Percentiles rank a stretch among this genome's conserved stretches.
phyloP scores from a whole-genome alignment of 116 monocot species.

The Iris pallida region DNA sequence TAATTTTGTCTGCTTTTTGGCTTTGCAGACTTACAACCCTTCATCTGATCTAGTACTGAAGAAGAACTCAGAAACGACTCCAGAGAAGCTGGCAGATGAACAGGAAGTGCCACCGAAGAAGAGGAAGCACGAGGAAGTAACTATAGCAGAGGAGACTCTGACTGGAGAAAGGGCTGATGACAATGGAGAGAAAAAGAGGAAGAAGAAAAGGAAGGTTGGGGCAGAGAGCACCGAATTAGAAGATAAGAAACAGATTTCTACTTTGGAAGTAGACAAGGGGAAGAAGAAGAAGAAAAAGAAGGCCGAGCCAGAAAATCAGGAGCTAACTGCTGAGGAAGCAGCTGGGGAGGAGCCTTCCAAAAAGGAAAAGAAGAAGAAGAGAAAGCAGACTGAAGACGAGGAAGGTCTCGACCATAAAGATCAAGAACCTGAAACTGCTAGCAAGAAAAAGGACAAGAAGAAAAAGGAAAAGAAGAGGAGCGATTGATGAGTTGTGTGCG shows the following conservation, averaged over 20 bases:
- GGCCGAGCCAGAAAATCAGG: background rate
- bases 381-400: background rate
- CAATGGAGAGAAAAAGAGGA: constrained; percentile 13
- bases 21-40: constrained; percentile 77
- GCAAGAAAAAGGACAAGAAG: constrained; percentile 8
- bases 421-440: background rate
- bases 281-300: constrained; percentile 24
- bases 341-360: background rate
- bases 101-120: constrained; percentile 15
- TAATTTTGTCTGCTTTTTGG: background rate
- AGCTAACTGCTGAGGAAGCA: background rate
- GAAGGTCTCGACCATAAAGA: background rate
- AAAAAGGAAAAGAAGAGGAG: constrained; percentile 10
- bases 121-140: constrained; percentile 40
- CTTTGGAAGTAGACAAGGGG: constrained; percentile 9
- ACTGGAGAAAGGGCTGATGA: background rate
- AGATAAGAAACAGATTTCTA: background rate
- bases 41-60: constrained; percentile 68
- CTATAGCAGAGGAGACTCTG: constrained; percentile 3
- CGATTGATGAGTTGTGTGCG: background rate
- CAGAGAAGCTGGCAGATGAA: constrained; percentile 2
- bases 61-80: constrained; percentile 7
- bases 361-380: constrained; percentile 14
- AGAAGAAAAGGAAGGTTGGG: constrained; percentile 43
- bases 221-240: constrained; percentile 9